Evolutionary conservation across 805 yeast genomes (phyloP), one percentile per base, ranked within the genome.

Genomic region (Candida broadrunensis): DNA sequence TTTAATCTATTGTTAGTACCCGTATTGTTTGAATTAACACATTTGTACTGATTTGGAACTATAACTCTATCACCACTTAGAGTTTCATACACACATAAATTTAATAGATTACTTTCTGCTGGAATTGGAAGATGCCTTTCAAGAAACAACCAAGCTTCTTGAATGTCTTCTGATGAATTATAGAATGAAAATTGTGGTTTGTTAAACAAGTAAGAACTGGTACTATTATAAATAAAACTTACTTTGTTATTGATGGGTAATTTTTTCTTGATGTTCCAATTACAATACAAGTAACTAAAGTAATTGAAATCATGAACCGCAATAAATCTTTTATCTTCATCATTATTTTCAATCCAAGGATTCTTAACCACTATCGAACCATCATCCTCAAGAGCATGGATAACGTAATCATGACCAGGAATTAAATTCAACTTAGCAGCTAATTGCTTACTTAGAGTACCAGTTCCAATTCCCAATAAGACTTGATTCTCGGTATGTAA

Each of bases 381-480:
- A 12, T 35, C 23, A 2, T 33, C 26, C 2, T 31, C n/a, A 17
- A 60, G 50, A 19, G 56, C 53, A 5, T 64, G 42, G 0, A 88
- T 63, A 0, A 85, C 71, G 54, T 87, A 88, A 58, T 88, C 96
- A 59, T 88, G 96, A 27, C 74, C 67, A 3, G 81, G 62, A 1
- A 77, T 64, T 23, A 85, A 60, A 2, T 64, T 60, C 25, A 66
- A 55, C 20, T 58, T 46, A 4, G 47, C n/a, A 33, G 73, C 52
- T 38, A 72, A 54, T 34, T 58, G 46, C 18, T 50, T 33, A 15
- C 75, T 63, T 12, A 68, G 52, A 8, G 55, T 52, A 2, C 82
- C 85, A 0, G 95, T 84, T 1, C 96, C 96, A 1, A 85, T 41
- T 1, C 90, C 86, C 12, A 87, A 35, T 23, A 81, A 47, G 18